A percentile compares a stretch with the other conserved stretches of the same genome.
These are phyloP conservation scores for Candida buenavistaensis DNA, from an alignment of 1,139 yeast species.

Conservation along the genomic window DNA sequence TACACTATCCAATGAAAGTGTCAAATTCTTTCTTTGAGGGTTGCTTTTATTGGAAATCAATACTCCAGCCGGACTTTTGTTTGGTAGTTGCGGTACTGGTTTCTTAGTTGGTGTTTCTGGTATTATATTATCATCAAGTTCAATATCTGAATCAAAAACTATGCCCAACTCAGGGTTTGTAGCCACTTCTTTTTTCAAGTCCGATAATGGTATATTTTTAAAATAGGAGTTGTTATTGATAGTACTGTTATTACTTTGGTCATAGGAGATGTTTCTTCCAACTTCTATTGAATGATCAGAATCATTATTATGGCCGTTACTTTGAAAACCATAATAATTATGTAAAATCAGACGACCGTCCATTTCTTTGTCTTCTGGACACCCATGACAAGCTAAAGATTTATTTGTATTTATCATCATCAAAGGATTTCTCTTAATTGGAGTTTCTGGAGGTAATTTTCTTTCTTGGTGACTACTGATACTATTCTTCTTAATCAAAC, in stretches of 20 bases:
- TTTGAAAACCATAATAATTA: slow-evolving; percentile 17
- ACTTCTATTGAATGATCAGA: slow-evolving; percentile 35
- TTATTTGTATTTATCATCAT: slow-evolving; percentile 33
- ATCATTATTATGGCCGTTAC: slow-evolving; percentile 10
- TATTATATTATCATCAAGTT: slow-evolving; percentile 20
- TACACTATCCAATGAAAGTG: slow-evolving; percentile 1
- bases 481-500: slow-evolving; percentile 70
- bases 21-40: slow-evolving; percentile 1
- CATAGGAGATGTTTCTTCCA: slow-evolving; percentile 35
- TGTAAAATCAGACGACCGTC: neutral
- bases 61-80: slow-evolving; percentile 1
- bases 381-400: slow-evolving; percentile 5
- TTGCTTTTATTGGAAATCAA: neutral
- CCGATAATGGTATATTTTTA: slow-evolving; percentile 22
- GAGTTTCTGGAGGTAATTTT: slow-evolving; percentile 72
- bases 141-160: slow-evolving; percentile 16
- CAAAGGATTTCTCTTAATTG: slow-evolving; percentile 65
- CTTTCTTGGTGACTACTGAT: slow-evolving; percentile 28
- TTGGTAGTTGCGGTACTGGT: slow-evolving; percentile 1
- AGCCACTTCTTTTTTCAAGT: slow-evolving; percentile 1
- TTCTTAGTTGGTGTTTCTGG: slow-evolving; percentile 48
- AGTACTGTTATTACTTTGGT: slow-evolving; percentile 19
- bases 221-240: slow-evolving; percentile 25
- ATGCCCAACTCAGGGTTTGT: slow-evolving; percentile 21
- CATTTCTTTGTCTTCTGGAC: slow-evolving; percentile 1